Evolutionary conservation across 1,284 basidiomycete species (phyloP).

Genomic region (Vanrija sp.): DNA sequence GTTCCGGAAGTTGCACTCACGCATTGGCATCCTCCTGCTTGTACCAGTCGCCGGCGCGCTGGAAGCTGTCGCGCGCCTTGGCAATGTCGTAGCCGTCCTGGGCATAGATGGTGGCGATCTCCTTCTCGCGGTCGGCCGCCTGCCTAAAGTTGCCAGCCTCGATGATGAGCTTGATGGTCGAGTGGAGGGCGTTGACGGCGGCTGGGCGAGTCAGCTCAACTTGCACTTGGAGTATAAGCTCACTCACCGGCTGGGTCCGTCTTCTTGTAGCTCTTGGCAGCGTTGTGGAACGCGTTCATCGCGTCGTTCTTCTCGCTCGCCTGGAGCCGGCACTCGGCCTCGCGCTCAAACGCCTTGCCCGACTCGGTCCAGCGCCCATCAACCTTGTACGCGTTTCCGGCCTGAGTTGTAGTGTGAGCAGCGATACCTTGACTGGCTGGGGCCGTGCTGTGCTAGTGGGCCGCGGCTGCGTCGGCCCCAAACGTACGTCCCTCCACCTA

Average conservation of each 20-base stretch:
- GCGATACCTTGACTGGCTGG: not conserved
- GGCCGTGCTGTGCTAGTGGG: too few species aligned
- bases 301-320: conserved; percentile 83
- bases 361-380: conserved; percentile 88
- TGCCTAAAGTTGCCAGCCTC: conserved; percentile 88
- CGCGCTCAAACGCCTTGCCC: conserved; percentile 79
- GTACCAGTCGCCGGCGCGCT: conserved; percentile 96
- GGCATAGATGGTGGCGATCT: conserved; percentile 88
- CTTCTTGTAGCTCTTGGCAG: conserved; percentile 88
- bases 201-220: conserved; percentile 55
- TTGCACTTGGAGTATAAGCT: too few species aligned
- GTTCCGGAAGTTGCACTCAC: too few species aligned
- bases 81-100: conserved; percentile 55
- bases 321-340: conserved; percentile 85
- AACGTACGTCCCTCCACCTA: conserved; percentile 7
- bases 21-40: conserved; percentile 91
- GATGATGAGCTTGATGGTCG: conserved; percentile 80
- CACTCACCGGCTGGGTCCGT: conserved; percentile 72
- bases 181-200: conserved; percentile 81
- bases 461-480: not conserved
- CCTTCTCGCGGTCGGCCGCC: conserved; percentile 95
- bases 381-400: conserved; percentile 92
- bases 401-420: conserved; percentile 58
- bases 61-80: conserved; percentile 80
- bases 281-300: conserved; percentile 96